Evolutionary conservation across 1,139 yeast species (phyloP), one percentile per base, ranked within the genome.

Genomic region (Pichia sp.): DNA sequence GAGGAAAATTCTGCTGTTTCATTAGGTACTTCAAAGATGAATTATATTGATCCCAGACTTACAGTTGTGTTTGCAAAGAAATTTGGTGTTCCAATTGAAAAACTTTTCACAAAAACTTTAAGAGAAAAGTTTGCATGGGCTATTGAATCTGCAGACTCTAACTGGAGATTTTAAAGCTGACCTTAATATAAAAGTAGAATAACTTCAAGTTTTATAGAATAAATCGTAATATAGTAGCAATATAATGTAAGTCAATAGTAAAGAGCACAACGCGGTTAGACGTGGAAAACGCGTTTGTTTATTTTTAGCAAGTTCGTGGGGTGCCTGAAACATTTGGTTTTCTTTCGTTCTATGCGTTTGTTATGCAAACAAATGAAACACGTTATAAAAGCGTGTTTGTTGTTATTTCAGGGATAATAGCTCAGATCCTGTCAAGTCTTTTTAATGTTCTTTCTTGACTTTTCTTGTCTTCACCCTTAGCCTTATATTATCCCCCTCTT

Each of bases 51-150:
- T 66, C 98, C 98, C 25, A 74, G 98, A 58, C 72, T 92, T 58
- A 82, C 95, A 0, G 97, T 87, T 42, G 82, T 87, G 76, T 92
- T 89, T 66, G 79, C 96, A 44, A 89, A 89, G 67, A 86, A 82
- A 67, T 88, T 72, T 62, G 74, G 79, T 50, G 97, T 92, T 25
- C 97, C 97, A 13, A 84, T 92, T 52, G 97, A 90, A 66, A 89
- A 87, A 67, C 74, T 92, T 47, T 89, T 92, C 59, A 85, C 97
- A 24, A 89, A 88, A 68, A 85, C 97, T 0, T 72, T 90, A 56
- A 73, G 97, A 55, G 97, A 90, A 42, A 90, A 90, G 70, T 90
- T 90, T 68, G 82, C 79, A 47, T 90, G 98, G 98, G 97, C 98
- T 25, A 84, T 90, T 49, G 95, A 90, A 64, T 82, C 92, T 45